Percentiles rank a stretch among this genome's conserved stretches.
phyloP scores from a whole-genome alignment of 129 eudicot genomes.

The Centella asiatica region DNA sequence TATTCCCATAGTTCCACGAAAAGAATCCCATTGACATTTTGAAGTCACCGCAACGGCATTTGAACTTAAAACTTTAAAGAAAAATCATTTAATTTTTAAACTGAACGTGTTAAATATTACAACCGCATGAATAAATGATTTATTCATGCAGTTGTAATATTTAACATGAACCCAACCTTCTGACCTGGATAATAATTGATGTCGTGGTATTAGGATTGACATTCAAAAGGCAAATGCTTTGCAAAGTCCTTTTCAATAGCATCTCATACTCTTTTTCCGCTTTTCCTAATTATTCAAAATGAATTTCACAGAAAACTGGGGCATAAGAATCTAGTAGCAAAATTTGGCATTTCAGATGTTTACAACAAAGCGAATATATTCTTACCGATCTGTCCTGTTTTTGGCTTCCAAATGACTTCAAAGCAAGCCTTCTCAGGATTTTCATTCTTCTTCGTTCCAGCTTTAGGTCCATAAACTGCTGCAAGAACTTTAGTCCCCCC shows the following conservation, averaged over 20 bases:
- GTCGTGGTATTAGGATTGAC: conserved; percentile 90
- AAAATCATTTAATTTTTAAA: too few relatives aligned
- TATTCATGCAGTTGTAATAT: too few relatives aligned
- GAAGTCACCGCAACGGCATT: too few relatives aligned
- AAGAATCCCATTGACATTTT: too few relatives aligned
- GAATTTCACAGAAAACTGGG: not conserved
- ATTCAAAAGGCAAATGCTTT: conserved; percentile 72
- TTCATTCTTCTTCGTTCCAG: conserved; percentile 88
- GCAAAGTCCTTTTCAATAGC: conserved; percentile 76
- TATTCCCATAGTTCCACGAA: too few relatives aligned
- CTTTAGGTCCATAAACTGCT: conserved; percentile 93
- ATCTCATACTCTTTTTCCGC: conserved; percentile 83
- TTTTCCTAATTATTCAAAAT: conserved; percentile 49
- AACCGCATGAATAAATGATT: too few relatives aligned
- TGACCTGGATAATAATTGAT: conserved; percentile 76
- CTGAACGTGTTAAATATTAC: too few relatives aligned
- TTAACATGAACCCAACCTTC: too few relatives aligned
- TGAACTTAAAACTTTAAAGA: too few relatives aligned
- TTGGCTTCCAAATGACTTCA: conserved; percentile 93
- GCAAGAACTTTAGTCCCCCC: conserved; percentile 87
- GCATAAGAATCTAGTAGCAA: not conserved
- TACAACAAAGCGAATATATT: too few relatives aligned
- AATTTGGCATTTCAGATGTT: not conserved
- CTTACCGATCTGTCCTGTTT: conserved; percentile 82
- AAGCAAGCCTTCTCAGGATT: conserved; percentile 86